phyloP scores from a whole-genome alignment of 208 protist genomes.

The Trypanosoma melophagium region DNA sequence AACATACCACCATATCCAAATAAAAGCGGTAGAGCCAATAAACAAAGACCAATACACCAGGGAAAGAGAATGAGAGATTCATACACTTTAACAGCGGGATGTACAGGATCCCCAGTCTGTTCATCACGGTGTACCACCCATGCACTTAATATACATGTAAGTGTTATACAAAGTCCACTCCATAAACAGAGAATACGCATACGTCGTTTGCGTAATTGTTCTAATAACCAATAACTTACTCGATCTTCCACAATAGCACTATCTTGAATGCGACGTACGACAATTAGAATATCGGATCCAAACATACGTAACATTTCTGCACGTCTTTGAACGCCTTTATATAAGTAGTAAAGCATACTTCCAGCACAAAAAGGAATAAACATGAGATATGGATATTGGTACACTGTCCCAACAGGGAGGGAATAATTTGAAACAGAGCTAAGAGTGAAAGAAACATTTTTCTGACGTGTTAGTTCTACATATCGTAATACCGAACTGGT shows the following conservation, averaged over 20 bases:
- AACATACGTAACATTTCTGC: conserved; percentile 28
- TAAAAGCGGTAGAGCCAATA: conserved; percentile 25
- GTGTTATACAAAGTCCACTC: conserved; percentile 15
- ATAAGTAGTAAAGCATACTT: conserved; percentile 26
- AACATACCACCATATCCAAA: conserved; percentile 35
- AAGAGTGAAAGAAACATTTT: not conserved
- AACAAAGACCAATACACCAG: conserved; percentile 28
- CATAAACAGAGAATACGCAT: conserved; percentile 26
- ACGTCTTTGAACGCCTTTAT: conserved; percentile 22
- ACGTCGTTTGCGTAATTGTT: conserved; percentile 17
- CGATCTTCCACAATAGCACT: conserved; percentile 9
- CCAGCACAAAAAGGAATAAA: conserved; percentile 31
- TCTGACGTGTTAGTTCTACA: conserved; percentile 8
- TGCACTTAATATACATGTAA: conserved; percentile 11
- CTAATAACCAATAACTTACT: conserved; percentile 28
- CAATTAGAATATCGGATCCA: conserved; percentile 23
- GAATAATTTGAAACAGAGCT: conserved; percentile 17
- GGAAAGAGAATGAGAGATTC: conserved; percentile 30
- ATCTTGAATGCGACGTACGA: conserved; percentile 9
- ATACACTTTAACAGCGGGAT: conserved; percentile 13
- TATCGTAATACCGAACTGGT: conserved; percentile 20
- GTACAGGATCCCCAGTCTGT: not conserved
- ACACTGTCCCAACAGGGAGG: conserved; percentile 15
- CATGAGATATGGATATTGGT: conserved; percentile 33
- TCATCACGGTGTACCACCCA: conserved; percentile 20